phyloP scores from a whole-genome alignment of 352 stramenopile species.

The Plasmopara viticola region DNA sequence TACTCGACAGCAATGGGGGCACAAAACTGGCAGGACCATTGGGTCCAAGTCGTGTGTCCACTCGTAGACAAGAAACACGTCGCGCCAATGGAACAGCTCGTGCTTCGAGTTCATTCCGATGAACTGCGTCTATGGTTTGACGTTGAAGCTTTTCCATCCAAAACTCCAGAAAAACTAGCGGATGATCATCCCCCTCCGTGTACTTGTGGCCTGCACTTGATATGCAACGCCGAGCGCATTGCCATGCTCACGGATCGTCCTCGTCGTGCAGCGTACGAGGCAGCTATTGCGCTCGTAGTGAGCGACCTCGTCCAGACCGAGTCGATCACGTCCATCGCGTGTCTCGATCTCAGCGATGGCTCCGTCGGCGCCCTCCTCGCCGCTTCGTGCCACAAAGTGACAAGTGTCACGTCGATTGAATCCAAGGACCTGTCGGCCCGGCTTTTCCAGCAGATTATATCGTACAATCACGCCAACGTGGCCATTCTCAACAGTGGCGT shows the following conservation, averaged over 20 bases:
- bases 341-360: slow-evolving; percentile 73
- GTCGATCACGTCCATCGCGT: slow-evolving; percentile 28
- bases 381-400: slow-evolving; percentile 33
- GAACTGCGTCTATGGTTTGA: slow-evolving; percentile 81
- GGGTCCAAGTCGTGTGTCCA: slow-evolving; percentile 73
- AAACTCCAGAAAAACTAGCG: slow-evolving; percentile 29
- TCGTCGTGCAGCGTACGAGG: slow-evolving; percentile 37
- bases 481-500: slow-evolving; percentile 63
- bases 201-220: slow-evolving; percentile 65
- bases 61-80: slow-evolving; percentile 31
- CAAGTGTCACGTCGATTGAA: slow-evolving; percentile 63
- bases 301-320: slow-evolving; percentile 12
- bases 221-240: slow-evolving; percentile 76
- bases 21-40: slow-evolving; percentile 83
- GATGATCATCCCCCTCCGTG: slow-evolving; percentile 49
- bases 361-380: slow-evolving; percentile 61
- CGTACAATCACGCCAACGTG: slow-evolving; percentile 38
- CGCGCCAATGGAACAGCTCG: slow-evolving; percentile 18
- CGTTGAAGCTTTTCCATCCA: slow-evolving; percentile 21
- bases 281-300: slow-evolving; percentile 22
- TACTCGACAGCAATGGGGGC: slow-evolving; percentile 60
- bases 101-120: slow-evolving; percentile 57
- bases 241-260: slow-evolving; percentile 56
- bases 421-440: slow-evolving; percentile 75
- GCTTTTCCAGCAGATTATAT: slow-evolving; percentile 68